Evolutionary conservation across 1,284 basidiomycete species (phyloP).

Genomic region (Trichosporon faecale): DNA sequence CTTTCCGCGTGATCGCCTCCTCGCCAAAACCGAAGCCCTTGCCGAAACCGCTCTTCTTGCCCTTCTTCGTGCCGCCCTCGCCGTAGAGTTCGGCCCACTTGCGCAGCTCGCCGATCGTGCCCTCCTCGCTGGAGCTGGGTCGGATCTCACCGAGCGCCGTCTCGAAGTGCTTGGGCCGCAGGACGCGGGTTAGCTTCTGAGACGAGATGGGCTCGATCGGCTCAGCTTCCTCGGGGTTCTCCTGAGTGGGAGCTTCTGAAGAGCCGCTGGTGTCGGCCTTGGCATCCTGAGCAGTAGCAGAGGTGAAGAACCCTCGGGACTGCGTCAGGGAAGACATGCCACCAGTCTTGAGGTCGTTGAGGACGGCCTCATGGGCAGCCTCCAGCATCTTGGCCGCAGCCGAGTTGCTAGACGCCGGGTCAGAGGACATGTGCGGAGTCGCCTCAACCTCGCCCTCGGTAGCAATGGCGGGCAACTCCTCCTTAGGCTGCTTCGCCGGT

Average conservation of each 20-base stretch:
- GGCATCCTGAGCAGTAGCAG: not conserved
- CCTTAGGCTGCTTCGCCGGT: slow-evolving; percentile 10
- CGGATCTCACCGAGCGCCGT: slow-evolving; percentile 81
- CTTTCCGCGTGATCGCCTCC: slow-evolving; percentile 9
- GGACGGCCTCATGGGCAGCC: slow-evolving; percentile 12
- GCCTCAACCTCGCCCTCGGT: slow-evolving; percentile 6
- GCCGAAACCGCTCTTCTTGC: slow-evolving; percentile 52
- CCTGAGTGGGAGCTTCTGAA: not conserved
- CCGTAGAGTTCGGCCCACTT: slow-evolving; percentile 88
- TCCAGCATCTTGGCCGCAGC: slow-evolving; percentile 22
- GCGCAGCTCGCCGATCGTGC: slow-evolving; percentile 72
- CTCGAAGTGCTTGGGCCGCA: slow-evolving; percentile 62
- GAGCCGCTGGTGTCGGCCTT: not conserved
- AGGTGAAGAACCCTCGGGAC: slow-evolving; percentile 10
- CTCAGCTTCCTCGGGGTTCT: not conserved
- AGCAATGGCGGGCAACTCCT: slow-evolving; percentile 2
- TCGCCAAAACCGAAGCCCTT: slow-evolving; percentile 53
- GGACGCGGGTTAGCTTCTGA: slow-evolving; percentile 15
- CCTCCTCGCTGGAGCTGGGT: slow-evolving; percentile 77
- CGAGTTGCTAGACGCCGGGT: slow-evolving; percentile 6
- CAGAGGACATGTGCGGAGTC: not conserved
- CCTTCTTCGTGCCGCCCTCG: slow-evolving; percentile 55
- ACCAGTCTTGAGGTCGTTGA: not conserved
- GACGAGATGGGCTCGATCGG: not conserved
- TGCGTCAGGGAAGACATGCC: not conserved